Conservation (phyloP, 179 eudicot genomes). For the Pouteria campechiana region DNA sequence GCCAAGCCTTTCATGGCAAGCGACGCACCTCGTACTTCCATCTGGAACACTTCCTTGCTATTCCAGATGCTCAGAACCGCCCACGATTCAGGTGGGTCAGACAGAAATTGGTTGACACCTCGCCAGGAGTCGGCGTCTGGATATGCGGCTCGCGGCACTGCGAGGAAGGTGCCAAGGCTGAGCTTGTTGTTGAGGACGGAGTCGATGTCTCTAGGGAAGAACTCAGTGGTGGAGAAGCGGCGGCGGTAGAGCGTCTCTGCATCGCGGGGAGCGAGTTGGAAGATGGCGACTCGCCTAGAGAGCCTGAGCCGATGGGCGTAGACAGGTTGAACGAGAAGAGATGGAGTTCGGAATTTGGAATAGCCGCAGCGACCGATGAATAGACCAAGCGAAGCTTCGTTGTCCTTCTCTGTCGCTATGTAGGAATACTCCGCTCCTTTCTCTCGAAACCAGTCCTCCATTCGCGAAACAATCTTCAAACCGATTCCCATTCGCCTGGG, state of each 20-base stretch:
- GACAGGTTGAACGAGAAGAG: slow-evolving; percentile 77
- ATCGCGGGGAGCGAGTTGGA: slow-evolving; percentile 41
- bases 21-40: slow-evolving; percentile 80
- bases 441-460: slow-evolving; percentile 71
- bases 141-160: slow-evolving; percentile 31
- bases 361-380: slow-evolving; percentile 68
- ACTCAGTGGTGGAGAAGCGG: slow-evolving; percentile 68
- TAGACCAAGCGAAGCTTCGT: slow-evolving; percentile 57
- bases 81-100: slow-evolving; percentile 67
- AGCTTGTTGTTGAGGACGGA: slow-evolving; percentile 47
- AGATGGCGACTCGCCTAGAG: slow-evolving; percentile 21
- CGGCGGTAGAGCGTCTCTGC: slow-evolving; percentile 69
- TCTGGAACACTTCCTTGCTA: slow-evolving; percentile 49
- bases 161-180: slow-evolving; percentile 61
- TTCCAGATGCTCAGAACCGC: slow-evolving; percentile 84
- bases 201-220: slow-evolving; percentile 85
- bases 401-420: slow-evolving; percentile 76
- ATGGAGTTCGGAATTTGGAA: slow-evolving; percentile 79
- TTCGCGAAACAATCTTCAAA: slow-evolving; percentile 38
- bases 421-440: slow-evolving; percentile 78
- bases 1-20: slow-evolving; percentile 38
- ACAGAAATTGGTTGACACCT: slow-evolving; percentile 33
- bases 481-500: slow-evolving; percentile 80
- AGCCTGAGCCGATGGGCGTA: slow-evolving; percentile 55
- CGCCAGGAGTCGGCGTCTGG: slow-evolving; percentile 19